Percentiles rank a stretch among this genome's conserved stretches.
These are phyloP conservation scores for Cercospora canescens DNA, from an alignment of 2,329 filamentous ascomycete genomes.

Conservation along the genomic window DNA sequence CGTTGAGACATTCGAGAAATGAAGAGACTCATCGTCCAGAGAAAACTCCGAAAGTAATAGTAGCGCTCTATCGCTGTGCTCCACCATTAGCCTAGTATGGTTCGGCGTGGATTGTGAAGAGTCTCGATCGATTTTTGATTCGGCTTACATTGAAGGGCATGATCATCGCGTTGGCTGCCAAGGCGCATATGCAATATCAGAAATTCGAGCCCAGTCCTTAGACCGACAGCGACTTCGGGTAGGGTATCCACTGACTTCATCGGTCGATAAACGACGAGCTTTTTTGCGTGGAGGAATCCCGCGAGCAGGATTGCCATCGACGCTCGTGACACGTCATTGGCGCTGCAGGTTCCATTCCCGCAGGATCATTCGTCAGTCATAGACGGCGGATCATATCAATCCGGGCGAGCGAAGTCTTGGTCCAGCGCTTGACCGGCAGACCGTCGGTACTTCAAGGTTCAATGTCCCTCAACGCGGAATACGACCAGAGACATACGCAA, in stretches of 20 bases:
- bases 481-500: no score
- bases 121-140: background rate
- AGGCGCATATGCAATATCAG: no score
- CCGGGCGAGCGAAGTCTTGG: background rate
- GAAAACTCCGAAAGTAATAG: background rate
- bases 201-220: no score
- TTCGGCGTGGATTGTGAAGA: background rate
- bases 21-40: background rate
- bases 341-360: background rate
- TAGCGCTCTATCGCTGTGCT: background rate
- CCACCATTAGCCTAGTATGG: background rate
- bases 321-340: background rate
- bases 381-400: background rate
- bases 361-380: background rate
- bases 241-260: background rate
- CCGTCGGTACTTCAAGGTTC: background rate
- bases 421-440: background rate
- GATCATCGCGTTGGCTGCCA: no score
- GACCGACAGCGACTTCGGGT: no score
- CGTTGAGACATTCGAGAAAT: background rate
- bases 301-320: background rate
- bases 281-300: background rate
- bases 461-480: background rate
- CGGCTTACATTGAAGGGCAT: no score
- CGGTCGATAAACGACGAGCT: background rate